Conservation (phyloP, 305 asterid genomes). For the Euphrasia arctica region DNA sequence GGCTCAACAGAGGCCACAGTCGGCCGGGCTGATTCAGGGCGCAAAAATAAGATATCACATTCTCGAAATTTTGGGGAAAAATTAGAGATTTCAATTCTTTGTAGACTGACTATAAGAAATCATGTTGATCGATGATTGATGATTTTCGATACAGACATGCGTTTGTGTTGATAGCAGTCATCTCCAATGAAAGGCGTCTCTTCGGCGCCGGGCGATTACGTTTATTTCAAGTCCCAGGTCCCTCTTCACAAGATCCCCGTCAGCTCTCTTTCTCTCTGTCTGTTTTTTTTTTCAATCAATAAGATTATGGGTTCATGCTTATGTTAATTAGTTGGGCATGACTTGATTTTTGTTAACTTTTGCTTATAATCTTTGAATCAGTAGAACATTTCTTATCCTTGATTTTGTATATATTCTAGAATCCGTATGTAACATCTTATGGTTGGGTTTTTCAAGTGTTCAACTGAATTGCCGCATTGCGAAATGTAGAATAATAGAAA, state of each 20-base stretch:
- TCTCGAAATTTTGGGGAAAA: too few relatives aligned
- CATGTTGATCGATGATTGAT: too few relatives aligned
- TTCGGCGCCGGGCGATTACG: slow-evolving; percentile 94
- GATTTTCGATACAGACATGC: too few relatives aligned
- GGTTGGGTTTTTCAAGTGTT: slow-evolving; percentile 7
- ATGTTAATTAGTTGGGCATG: background rate
- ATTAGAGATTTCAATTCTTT: too few relatives aligned
- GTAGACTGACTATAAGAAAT: too few relatives aligned
- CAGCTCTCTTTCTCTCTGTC: slow-evolving; percentile 23
- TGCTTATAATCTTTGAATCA: background rate
- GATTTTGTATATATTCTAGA: background rate
- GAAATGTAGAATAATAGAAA: slow-evolving; percentile 6
- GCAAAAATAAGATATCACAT: too few relatives aligned
- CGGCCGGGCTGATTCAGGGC: too few relatives aligned
- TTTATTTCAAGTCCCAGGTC: slow-evolving; percentile 98
- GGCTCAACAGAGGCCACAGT: too few relatives aligned
- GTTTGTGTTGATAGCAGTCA: background rate
- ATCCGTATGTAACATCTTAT: background rate
- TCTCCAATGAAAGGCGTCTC: slow-evolving; percentile 84
- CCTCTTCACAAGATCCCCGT: slow-evolving; percentile 98
- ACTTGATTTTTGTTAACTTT: background rate
- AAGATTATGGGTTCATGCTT: too few relatives aligned
- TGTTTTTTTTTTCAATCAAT: background rate
- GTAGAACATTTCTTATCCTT: slow-evolving; percentile 10
- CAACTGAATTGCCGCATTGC: background rate